Percentiles rank a stretch among this genome's conserved stretches.
phyloP scores from a whole-genome alignment of 2,329 filamentous ascomycete genomes.

The Blumeria hordei region DNA sequence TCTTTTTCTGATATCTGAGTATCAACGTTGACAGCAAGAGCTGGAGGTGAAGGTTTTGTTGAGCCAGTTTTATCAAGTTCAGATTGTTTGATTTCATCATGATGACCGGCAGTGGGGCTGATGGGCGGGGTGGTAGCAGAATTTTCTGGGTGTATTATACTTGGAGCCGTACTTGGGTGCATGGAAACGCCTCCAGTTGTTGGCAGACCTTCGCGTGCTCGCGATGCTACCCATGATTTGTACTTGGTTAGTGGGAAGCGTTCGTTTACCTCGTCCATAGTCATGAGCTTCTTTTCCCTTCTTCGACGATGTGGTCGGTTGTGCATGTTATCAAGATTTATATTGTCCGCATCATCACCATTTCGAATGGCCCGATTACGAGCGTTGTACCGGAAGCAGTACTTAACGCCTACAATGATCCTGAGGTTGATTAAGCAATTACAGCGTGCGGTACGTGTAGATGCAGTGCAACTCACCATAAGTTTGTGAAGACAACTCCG shows the following conservation, averaged over 20 bases:
- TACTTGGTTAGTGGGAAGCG: slow-evolving; percentile 93
- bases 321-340: slow-evolving; percentile 69
- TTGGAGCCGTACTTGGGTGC: slow-evolving; percentile 47
- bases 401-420: slow-evolving; percentile 99
- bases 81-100: slow-evolving; percentile 1
- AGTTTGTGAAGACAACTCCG: slow-evolving; percentile 92
- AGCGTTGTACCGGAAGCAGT: slow-evolving; percentile 96
- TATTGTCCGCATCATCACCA: slow-evolving; percentile 64
- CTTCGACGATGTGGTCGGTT: slow-evolving; percentile 55
- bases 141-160: slow-evolving; percentile 36
- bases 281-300: slow-evolving; percentile 95
- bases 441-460: slow-evolving; percentile 31
- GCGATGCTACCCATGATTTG: slow-evolving; percentile 73
- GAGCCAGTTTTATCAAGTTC: neutral
- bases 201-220: slow-evolving; percentile 63
- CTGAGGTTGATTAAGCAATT: slow-evolving; percentile 22
- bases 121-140: slow-evolving; percentile 17
- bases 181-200: slow-evolving; percentile 63
- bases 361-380: slow-evolving; percentile 58
- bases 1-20: slow-evolving; percentile 8
- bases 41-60: slow-evolving; percentile 3
- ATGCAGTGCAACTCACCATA: slow-evolving; percentile 47
- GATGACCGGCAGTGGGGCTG: slow-evolving; percentile 7
- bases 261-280: slow-evolving; percentile 95
- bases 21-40: slow-evolving; percentile 2